Evolutionary conservation across 352 stramenopile species (phyloP).

Genomic region (Pythium coloratum): DNA sequence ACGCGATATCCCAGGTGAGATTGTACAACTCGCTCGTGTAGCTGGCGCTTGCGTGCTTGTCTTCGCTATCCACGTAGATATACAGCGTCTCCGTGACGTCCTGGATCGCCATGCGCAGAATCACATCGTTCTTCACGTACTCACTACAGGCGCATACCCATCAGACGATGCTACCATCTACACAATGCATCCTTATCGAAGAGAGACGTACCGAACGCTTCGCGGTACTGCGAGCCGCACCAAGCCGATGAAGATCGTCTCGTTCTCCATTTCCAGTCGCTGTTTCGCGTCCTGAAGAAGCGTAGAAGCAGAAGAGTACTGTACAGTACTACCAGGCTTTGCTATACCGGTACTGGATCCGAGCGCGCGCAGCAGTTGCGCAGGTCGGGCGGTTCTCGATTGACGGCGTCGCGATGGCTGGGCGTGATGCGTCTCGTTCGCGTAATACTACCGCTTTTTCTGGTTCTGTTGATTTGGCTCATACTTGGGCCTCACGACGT

Average conservation of each 20-base stretch:
- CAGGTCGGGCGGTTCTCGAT: background rate
- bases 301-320: background rate
- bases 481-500: background rate
- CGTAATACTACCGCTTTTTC: background rate
- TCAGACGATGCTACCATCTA: background rate
- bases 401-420: background rate
- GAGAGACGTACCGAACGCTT: constrained; percentile 43
- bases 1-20: constrained; percentile 69
- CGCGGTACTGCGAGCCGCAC: constrained; percentile 54
- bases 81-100: constrained; percentile 50
- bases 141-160: background rate
- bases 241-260: constrained; percentile 43
- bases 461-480: background rate
- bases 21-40: constrained; percentile 77
- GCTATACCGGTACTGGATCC: background rate
- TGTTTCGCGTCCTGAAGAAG: background rate
- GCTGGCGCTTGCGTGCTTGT: constrained; percentile 65
- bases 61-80: constrained; percentile 44
- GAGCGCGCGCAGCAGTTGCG: background rate
- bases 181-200: background rate
- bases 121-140: constrained; percentile 39
- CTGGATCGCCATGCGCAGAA: constrained; percentile 61
- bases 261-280: background rate
- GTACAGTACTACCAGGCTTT: background rate
- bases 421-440: background rate